Conservation (phyloP, 148 eudicot species). For the Euryodendron excelsum region DNA sequence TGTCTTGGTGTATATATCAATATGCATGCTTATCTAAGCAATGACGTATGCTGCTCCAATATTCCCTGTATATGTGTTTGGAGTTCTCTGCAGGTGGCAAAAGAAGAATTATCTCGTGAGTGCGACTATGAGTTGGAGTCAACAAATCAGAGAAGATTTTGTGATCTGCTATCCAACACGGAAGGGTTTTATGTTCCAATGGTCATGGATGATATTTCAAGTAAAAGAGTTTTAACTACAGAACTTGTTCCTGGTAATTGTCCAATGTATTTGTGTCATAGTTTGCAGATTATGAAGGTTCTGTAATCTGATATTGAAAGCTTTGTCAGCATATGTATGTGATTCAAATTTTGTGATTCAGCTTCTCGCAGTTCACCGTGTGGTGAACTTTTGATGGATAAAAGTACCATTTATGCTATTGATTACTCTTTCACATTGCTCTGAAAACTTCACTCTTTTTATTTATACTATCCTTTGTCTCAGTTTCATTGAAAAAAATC, state of each 20-base stretch:
- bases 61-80: background rate
- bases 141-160: constrained; percentile 63
- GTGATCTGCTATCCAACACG: constrained; percentile 41
- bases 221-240: constrained; percentile 79
- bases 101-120: constrained; percentile 91
- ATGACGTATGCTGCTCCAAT: constrained; percentile 4
- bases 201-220: constrained; percentile 73
- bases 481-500: background rate
- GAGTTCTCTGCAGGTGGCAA: constrained; percentile 67
- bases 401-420: background rate
- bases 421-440: background rate
- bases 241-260: constrained; percentile 77
- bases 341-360: background rate
- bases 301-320: background rate
- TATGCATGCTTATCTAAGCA: background rate
- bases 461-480: background rate
- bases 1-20: background rate
- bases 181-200: constrained; percentile 85
- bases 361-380: background rate
- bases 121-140: constrained; percentile 91
- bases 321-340: background rate
- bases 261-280: background rate
- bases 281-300: background rate
- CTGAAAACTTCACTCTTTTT: background rate
- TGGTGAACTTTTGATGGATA: background rate